phyloP scores from a whole-genome alignment of 177 flowering plant genomes.

The Vitis hybrid region DNA sequence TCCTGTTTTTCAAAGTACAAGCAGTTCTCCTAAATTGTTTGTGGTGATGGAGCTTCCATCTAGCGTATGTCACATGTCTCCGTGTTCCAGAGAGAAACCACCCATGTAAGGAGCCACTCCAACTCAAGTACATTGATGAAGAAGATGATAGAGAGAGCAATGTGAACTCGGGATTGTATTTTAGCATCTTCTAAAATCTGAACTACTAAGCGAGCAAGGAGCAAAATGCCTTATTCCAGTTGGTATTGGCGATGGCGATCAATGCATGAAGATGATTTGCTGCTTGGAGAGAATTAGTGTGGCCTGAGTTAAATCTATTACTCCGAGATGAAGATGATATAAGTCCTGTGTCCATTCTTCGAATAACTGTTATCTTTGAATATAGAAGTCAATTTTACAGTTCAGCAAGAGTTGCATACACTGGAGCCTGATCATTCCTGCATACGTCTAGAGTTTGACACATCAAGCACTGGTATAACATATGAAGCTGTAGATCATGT shows the following conservation, averaged over 20 bases:
- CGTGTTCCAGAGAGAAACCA: too few relatives aligned
- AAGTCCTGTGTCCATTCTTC: constrained; percentile 57
- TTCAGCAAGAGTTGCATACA: constrained; percentile 73
- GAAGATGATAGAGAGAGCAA: too few relatives aligned
- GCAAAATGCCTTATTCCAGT: constrained; percentile 50
- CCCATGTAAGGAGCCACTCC: too few relatives aligned
- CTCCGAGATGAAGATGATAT: constrained; percentile 71
- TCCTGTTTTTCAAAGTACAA: too few relatives aligned
- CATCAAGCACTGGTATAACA: constrained; percentile 67
- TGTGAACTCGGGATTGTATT: too few relatives aligned
- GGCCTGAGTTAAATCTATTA: constrained; percentile 78
- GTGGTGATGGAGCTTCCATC: too few relatives aligned
- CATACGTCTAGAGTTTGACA: constrained; percentile 84
- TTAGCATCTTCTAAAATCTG: constrained; percentile 7
- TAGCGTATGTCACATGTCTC: too few relatives aligned
- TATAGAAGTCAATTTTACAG: constrained; percentile 74
- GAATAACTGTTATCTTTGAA: constrained; percentile 69
- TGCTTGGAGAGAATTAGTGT: constrained; percentile 69
- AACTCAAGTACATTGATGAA: too few relatives aligned
- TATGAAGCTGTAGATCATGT: constrained; percentile 26
- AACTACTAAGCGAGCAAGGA: constrained; percentile 62
- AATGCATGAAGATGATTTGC: constrained; percentile 74
- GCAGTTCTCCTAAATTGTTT: too few relatives aligned
- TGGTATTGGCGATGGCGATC: constrained; percentile 71
- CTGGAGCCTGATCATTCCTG: constrained; percentile 86